Percentiles rank a stretch among this genome's conserved stretches.
These are phyloP conservation scores for Murraya paniculata DNA, from an alignment of 345 rosid genomes.

Conservation along the genomic window DNA sequence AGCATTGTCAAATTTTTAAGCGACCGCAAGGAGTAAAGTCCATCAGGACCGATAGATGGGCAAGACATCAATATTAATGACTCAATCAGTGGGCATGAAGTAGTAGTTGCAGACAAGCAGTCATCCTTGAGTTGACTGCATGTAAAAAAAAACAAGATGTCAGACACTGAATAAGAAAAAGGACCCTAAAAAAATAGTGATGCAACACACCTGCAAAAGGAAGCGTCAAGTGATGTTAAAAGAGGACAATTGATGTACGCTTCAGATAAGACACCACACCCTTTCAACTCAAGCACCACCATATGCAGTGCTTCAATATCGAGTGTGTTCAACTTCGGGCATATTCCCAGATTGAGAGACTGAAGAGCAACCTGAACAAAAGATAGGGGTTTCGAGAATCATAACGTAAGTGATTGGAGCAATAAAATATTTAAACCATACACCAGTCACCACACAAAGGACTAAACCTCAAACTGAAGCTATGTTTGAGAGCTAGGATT, in stretches of 20 bases:
- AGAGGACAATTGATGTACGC: conserved; percentile 80
- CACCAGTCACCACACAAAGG: not conserved
- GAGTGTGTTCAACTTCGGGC: conserved; percentile 79
- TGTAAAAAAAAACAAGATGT: conserved; percentile 9
- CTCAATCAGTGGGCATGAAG: conserved; percentile 76
- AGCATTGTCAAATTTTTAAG: conserved; percentile 65
- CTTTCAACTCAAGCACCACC: conserved; percentile 91
- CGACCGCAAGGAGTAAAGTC: conserved; percentile 63
- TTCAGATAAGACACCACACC: conserved; percentile 87
- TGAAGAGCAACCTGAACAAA: conserved; percentile 69
- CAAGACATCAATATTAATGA: conserved; percentile 93
- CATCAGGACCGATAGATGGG: conserved; percentile 75
- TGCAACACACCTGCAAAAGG: conserved; percentile 77
- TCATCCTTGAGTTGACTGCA: conserved; percentile 91
- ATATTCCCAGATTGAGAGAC: conserved; percentile 92
- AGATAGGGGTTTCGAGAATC: not conserved
- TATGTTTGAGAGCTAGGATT: too few relatives aligned
- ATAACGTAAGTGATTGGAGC: not conserved
- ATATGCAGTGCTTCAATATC: conserved; percentile 71
- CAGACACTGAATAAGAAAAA: conserved; percentile 7
- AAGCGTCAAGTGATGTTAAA: conserved; percentile 86
- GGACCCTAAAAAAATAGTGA: conserved; percentile 9
- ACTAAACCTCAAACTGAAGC: not conserved
- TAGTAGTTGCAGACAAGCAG: conserved; percentile 76
- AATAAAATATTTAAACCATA: not conserved